Conservation (phyloP, 129 eudicot species). For the Pulicaria dysenterica region DNA sequence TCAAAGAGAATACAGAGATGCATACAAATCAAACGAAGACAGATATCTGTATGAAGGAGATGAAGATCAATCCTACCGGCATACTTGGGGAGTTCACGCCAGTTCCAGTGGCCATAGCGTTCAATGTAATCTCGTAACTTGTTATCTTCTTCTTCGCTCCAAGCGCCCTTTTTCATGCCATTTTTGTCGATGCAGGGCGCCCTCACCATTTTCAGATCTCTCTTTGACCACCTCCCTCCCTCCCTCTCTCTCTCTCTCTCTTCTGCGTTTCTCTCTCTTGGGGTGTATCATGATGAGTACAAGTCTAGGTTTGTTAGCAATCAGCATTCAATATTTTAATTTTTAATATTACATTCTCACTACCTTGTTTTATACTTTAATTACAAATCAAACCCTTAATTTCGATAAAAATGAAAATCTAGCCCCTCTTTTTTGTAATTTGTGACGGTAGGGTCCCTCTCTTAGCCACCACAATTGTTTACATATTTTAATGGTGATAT, state of each 20-base stretch:
- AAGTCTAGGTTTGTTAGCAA: conserved; percentile 39
- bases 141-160: conserved; percentile 48
- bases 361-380: neutral
- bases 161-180: conserved; percentile 45
- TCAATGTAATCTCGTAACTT: conserved; percentile 39
- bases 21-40: neutral
- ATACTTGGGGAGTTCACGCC: conserved; percentile 49
- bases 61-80: conserved; percentile 31
- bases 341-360: conserved; percentile 23
- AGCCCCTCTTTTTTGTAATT: neutral
- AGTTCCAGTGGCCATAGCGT: conserved; percentile 46
- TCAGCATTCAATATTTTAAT: conserved; percentile 35
- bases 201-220: conserved; percentile 45
- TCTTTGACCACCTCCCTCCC: conserved; percentile 19
- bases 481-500: conserved; percentile 1
- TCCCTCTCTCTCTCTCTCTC: conserved; percentile 16
- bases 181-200: conserved; percentile 47
- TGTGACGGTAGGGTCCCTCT: conserved; percentile 16
- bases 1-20: neutral
- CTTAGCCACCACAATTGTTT: neutral
- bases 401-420: neutral
- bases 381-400: neutral
- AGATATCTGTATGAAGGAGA: neutral
- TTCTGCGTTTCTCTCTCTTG: conserved; percentile 24
- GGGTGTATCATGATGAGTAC: conserved; percentile 36